Evolutionary conservation across 2,329 filamentous ascomycete species (phyloP).

Genomic region (Xylaria polymorpha): DNA sequence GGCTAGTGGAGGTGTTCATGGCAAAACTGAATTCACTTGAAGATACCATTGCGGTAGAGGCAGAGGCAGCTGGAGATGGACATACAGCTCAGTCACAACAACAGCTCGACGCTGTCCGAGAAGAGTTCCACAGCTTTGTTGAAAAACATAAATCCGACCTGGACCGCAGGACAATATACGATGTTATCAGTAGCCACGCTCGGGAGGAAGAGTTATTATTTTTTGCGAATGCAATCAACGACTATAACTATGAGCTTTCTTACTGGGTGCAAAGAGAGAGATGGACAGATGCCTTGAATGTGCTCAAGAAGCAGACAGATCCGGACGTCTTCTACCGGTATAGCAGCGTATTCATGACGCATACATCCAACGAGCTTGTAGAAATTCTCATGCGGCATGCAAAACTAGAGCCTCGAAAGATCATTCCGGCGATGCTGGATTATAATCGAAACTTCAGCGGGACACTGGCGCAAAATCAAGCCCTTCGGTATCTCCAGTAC

Average conservation of each 20-base stretch:
- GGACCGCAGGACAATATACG: slow-evolving; percentile 92
- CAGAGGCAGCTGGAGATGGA: slow-evolving; percentile 78
- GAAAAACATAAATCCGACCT: slow-evolving; percentile 86
- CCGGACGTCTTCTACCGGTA: slow-evolving; percentile 96
- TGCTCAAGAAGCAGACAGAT: slow-evolving; percentile 92
- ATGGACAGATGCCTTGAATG: slow-evolving; percentile 86
- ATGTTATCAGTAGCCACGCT: slow-evolving; percentile 94
- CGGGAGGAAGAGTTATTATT: slow-evolving; percentile 91
- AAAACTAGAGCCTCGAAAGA: slow-evolving; percentile 83
- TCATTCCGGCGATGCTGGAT: slow-evolving; percentile 93
- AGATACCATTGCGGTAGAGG: slow-evolving; percentile 90
- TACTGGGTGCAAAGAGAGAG: slow-evolving; percentile 98
- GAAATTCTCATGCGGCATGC: slow-evolving; percentile 94
- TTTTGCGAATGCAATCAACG: slow-evolving; percentile 88
- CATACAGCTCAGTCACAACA: slow-evolving; percentile 77
- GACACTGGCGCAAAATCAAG: slow-evolving; percentile 82
- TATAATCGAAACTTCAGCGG: slow-evolving; percentile 85
- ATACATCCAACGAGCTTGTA: slow-evolving; percentile 86
- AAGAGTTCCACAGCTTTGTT: slow-evolving; percentile 90
- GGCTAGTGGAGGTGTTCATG: slow-evolving; percentile 97
- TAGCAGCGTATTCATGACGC: slow-evolving; percentile 94
- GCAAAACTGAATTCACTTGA: slow-evolving; percentile 94
- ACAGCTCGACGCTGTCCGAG: slow-evolving; percentile 75
- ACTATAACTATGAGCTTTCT: slow-evolving; percentile 93
- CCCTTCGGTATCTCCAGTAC: slow-evolving; percentile 91